A percentile compares a stretch with the other conserved stretches of the same genome.
Evolutionary conservation across 148 eudicot species (phyloP).

Genomic region (Persicaria tinctoria): DNA sequence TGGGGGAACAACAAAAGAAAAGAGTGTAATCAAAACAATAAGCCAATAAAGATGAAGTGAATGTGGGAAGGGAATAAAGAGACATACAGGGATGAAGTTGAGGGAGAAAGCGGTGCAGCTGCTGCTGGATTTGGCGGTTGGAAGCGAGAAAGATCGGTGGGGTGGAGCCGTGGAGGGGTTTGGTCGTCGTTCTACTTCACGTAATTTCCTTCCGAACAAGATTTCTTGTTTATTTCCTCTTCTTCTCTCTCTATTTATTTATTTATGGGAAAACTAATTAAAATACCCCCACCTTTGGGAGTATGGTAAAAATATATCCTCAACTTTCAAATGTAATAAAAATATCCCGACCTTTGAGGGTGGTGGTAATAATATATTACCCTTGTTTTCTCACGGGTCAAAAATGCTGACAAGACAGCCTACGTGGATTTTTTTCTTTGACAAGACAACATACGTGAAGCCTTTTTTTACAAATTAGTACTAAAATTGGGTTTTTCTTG

Average conservation of each 20-base stretch:
- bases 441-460: too few relatives aligned
- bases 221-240: neutral
- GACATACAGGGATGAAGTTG: neutral
- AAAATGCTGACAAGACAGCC: too few relatives aligned
- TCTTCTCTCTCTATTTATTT: neutral
- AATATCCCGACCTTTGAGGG: too few relatives aligned
- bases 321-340: too few relatives aligned
- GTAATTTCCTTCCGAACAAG: neutral
- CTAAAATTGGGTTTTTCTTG: too few relatives aligned
- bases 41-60: neutral
- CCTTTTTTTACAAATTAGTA: too few relatives aligned
- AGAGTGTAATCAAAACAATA: neutral
- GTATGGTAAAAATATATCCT: too few relatives aligned
- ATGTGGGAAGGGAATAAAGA: neutral
- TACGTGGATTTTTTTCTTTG: too few relatives aligned
- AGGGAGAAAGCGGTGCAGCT: neutral
- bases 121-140: neutral
- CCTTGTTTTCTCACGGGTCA: too few relatives aligned
- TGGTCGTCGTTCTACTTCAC: constrained; percentile 2
- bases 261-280: too few relatives aligned
- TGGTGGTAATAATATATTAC: too few relatives aligned
- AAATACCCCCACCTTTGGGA: too few relatives aligned
- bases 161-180: neutral
- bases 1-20: neutral
- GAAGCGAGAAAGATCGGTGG: neutral